Conservation (phyloP, 2,329 filamentous ascomycete genomes). For the Leptodontidium sp. region DNA sequence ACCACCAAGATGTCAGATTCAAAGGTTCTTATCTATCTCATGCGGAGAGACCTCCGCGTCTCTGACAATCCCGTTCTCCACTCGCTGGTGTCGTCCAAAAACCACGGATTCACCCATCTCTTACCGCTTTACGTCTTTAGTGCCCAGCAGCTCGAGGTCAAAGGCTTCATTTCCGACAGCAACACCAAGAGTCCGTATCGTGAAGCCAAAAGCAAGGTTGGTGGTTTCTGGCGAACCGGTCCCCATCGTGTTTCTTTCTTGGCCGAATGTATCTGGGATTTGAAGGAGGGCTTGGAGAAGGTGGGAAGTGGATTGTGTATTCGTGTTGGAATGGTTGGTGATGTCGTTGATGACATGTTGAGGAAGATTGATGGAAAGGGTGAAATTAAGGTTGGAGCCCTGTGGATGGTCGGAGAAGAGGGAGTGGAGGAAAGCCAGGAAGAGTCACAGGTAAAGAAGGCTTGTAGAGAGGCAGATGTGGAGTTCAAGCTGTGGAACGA, state of each 20-base stretch:
- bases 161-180: slow-evolving; percentile 69
- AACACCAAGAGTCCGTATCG: slow-evolving; percentile 67
- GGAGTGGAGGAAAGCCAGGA: slow-evolving; percentile 74
- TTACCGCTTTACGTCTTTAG: slow-evolving; percentile 76
- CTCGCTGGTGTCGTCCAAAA: slow-evolving; percentile 56
- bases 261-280: slow-evolving; percentile 75
- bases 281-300: slow-evolving; percentile 68
- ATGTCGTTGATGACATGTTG: slow-evolving; percentile 67
- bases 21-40: slow-evolving; percentile 72
- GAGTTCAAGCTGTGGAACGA: slow-evolving; percentile 74
- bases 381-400: slow-evolving; percentile 59
- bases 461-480: slow-evolving; percentile 61
- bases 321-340: slow-evolving; percentile 66
- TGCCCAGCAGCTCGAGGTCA: slow-evolving; percentile 76
- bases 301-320: slow-evolving; percentile 69
- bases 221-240: slow-evolving; percentile 76
- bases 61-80: slow-evolving; percentile 79
- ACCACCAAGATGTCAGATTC: slow-evolving; percentile 46
- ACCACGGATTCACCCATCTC: slow-evolving; percentile 70
- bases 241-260: slow-evolving; percentile 76
- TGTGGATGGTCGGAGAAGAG: slow-evolving; percentile 80
- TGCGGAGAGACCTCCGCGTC: slow-evolving; percentile 77
- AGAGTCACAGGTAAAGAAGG: slow-evolving; percentile 60
- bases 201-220: slow-evolving; percentile 70
- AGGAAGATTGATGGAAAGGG: slow-evolving; percentile 52